A percentile compares a stretch with the other conserved stretches of the same genome.
Evolutionary conservation across 441 rosid genomes (phyloP).

Genomic region (Syzygium syzygioides): DNA sequence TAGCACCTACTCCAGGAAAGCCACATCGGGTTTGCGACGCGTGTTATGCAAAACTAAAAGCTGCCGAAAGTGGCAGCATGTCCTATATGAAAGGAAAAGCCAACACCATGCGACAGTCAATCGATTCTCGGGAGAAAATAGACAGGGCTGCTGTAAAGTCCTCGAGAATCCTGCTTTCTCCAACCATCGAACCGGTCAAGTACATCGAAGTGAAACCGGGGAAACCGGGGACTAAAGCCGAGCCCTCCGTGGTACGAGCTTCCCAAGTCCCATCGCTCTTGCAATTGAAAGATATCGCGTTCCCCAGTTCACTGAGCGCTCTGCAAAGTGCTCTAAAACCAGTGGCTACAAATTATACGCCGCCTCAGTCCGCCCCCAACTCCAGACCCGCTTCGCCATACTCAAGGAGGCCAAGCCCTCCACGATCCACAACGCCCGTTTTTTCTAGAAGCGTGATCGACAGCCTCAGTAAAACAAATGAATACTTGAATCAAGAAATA

Average conservation of each 20-base stretch:
- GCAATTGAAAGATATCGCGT: conserved; percentile 65
- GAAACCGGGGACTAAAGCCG: conserved; percentile 40
- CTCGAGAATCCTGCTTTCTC: conserved; percentile 51
- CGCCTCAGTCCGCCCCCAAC: conserved; percentile 25
- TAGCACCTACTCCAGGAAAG: conserved; percentile 95
- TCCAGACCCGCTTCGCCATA: conserved; percentile 56
- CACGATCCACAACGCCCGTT: conserved; percentile 43
- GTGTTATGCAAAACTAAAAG: conserved; percentile 77
- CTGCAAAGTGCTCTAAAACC: conserved; percentile 66
- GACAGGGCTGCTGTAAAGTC: conserved; percentile 36
- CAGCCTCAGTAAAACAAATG: conserved; percentile 84
- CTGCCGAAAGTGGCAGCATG: conserved; percentile 46
- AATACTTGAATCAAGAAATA: conserved; percentile 67
- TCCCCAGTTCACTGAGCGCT: conserved; percentile 61
- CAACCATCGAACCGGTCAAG: conserved; percentile 44
- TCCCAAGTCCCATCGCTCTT: conserved; percentile 73
- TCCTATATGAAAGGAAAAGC: conserved; percentile 30
- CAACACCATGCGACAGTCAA: conserved; percentile 34
- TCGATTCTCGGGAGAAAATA: conserved; percentile 48
- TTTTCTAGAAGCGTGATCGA: conserved; percentile 75
- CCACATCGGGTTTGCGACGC: conserved; percentile 95
- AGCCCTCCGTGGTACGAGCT: conserved; percentile 46
- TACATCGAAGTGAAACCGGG: conserved; percentile 53
- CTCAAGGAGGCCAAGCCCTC: conserved; percentile 71
- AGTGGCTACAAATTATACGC: not conserved